Evolutionary conservation across 768 basidiomycete species (phyloP).

Genomic region (Mycena chlorophos): DNA sequence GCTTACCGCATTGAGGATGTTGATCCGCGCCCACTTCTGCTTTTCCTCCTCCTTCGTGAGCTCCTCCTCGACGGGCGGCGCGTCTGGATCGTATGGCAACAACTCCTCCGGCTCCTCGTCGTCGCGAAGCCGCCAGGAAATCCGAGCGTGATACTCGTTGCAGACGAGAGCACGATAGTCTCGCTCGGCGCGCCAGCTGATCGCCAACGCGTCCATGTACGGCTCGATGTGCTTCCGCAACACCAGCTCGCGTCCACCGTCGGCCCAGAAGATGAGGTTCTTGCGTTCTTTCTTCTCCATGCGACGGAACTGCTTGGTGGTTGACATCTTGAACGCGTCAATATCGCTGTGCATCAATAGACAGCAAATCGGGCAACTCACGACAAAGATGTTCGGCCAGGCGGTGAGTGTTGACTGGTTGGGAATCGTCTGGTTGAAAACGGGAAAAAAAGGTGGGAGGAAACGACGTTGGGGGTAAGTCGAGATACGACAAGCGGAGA

Average conservation of each 20-base stretch:
- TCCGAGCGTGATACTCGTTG: slow-evolving; percentile 2
- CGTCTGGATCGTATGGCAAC: background rate
- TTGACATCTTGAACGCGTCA: background rate
- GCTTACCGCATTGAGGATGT: background rate
- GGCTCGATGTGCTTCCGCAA: background rate
- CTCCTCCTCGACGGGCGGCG: background rate
- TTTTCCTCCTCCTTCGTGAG: background rate
- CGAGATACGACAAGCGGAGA: no score
- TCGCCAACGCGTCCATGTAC: background rate
- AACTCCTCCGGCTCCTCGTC: slow-evolving; percentile 5
- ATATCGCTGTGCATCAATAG: background rate
- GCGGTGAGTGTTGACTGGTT: background rate
- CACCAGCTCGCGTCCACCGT: slow-evolving; percentile 1
- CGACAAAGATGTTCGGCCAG: background rate
- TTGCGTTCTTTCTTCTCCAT: background rate
- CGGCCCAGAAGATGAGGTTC: slow-evolving; percentile 9
- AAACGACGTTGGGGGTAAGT: no score
- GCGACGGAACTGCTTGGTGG: background rate
- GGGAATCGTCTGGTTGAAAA: no score
- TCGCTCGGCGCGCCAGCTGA: background rate
- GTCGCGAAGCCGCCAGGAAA: slow-evolving; percentile 4
- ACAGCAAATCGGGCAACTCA: background rate
- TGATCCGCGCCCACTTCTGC: background rate
- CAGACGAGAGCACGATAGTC: background rate
- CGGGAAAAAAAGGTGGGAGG: no score